Evolutionary conservation across 257 asterid species (phyloP), one percentile per base, ranked within the genome.

Genomic region (Ophiorrhiza pumila): DNA sequence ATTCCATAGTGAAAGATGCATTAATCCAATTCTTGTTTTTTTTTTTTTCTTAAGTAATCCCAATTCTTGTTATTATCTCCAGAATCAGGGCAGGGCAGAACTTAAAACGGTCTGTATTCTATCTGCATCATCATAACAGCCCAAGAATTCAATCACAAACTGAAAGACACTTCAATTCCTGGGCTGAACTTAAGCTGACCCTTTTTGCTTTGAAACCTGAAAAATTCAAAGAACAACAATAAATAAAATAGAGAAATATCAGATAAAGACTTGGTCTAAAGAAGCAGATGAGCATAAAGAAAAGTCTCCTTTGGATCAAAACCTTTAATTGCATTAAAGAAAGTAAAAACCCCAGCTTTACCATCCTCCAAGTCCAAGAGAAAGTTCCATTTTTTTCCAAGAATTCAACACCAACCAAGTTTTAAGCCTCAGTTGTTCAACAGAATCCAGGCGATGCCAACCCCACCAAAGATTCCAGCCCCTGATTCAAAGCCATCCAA

Each of bases 1-100:
- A 52, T 81, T 81, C 85, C 85, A 81, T 65, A 74, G 27, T 52
- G 82, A 77, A 74, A 81, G 69, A 81, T 81, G 80, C 85, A 80
- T 80, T 20, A 80, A 76, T 45, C 25, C 57, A 46, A 50, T 70
- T 49, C 42, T 62, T 34, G 32, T 35, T 25, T n/a, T n/a, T n/a
- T n/a, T n/a, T n/a, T n/a, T n/a, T n/a, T n/a, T n/a, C n/a, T n/a
- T n/a, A n/a, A n/a, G n/a, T n/a, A n/a, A n/a, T n/a, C n/a, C 25
- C 57, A 46, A 50, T 70, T 49, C 42, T 62, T 34, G 32, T 35
- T 25, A 23, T 69, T 67, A 39, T 31, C 74, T 58, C 64, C 56
- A 74, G 39, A 56, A 58, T 64, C 70, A 72, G 66, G 63, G 29
- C 46, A 68, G 34, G 17, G 42, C 45, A 12, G 23, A 35, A 66